Evolutionary conservation across 2,329 filamentous ascomycete genomes (phyloP).

Genomic region (Macrophomina phaseolina): DNA sequence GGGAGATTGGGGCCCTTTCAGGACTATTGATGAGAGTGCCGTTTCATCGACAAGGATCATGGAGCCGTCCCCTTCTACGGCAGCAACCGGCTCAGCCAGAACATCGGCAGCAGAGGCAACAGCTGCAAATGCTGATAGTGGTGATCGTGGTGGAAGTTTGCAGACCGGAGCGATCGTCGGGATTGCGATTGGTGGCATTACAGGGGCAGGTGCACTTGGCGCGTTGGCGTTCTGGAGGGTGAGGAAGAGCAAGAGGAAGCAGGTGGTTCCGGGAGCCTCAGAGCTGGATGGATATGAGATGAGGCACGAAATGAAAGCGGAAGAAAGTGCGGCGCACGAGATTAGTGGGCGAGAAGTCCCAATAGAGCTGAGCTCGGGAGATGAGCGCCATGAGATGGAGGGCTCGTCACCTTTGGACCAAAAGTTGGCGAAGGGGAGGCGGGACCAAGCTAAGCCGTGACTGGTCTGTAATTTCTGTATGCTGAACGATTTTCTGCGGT

Average conservation of each 20-base stretch:
- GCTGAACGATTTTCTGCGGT: too few species aligned
- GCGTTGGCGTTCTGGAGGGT: background rate
- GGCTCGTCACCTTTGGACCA: slow-evolving; percentile 9
- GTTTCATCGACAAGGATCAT: background rate
- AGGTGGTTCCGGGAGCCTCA: background rate
- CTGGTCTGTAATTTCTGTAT: too few species aligned
- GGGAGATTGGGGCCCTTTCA: slow-evolving; percentile 13
- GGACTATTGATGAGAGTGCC: background rate
- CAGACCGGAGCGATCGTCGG: slow-evolving; percentile 9
- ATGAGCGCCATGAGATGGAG: slow-evolving; percentile 21
- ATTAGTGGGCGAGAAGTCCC: slow-evolving; percentile 2
- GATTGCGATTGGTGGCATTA: slow-evolving; percentile 8
- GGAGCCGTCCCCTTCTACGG: background rate
- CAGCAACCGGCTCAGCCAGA: background rate
- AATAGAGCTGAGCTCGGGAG: slow-evolving; percentile 11
- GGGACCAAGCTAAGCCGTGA: background rate
- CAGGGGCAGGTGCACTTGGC: background rate
- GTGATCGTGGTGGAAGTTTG: background rate
- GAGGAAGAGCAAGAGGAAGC: background rate
- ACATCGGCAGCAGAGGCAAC: background rate
- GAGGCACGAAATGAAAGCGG: slow-evolving; percentile 17
- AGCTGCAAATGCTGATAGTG: too few species aligned
- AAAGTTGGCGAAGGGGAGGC: background rate
- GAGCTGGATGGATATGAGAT: slow-evolving; percentile 9
- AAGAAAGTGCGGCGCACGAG: background rate